Conservation (phyloP, 2,329 filamentous ascomycete species). For the Aspergillus pseudoterreus region DNA sequence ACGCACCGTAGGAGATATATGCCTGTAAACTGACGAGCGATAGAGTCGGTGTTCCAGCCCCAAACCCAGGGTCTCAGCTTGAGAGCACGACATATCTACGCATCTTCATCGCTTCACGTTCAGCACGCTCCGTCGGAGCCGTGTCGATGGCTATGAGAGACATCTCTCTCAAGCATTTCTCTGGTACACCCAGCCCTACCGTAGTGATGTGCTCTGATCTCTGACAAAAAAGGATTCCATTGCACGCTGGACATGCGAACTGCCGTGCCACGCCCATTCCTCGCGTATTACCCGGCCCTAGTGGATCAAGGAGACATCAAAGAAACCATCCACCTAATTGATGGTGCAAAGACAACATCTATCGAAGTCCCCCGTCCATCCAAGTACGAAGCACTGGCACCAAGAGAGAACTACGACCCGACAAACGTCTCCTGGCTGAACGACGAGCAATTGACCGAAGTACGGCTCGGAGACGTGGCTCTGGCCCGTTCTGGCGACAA, state of each 20-base stretch:
- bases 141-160: conserved; percentile 30
- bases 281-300: conserved; percentile 42
- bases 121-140: conserved; percentile 21
- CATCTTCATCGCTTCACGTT: conserved; percentile 41
- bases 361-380: conserved; percentile 16
- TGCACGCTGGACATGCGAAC: conserved; percentile 42
- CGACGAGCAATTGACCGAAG: conserved; percentile 16
- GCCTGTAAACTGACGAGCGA: background rate
- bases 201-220: background rate
- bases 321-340: conserved; percentile 25
- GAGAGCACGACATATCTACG: conserved; percentile 46
- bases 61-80: conserved; percentile 40
- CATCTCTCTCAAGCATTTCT: conserved; percentile 45
- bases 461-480: conserved; percentile 42
- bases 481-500: conserved; percentile 44
- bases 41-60: conserved; percentile 35
- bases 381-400: conserved; percentile 8
- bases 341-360: background rate
- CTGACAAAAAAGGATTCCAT: conserved; percentile 34
- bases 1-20: too few species aligned
- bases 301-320: conserved; percentile 25
- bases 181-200: conserved; percentile 11
- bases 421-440: conserved; percentile 17
- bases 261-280: conserved; percentile 37
- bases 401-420: conserved; percentile 17